Evolutionary conservation across 768 basidiomycete genomes (phyloP), one percentile per base, ranked within the genome.

Genomic region (Chalciporus sphaerocephalus): DNA sequence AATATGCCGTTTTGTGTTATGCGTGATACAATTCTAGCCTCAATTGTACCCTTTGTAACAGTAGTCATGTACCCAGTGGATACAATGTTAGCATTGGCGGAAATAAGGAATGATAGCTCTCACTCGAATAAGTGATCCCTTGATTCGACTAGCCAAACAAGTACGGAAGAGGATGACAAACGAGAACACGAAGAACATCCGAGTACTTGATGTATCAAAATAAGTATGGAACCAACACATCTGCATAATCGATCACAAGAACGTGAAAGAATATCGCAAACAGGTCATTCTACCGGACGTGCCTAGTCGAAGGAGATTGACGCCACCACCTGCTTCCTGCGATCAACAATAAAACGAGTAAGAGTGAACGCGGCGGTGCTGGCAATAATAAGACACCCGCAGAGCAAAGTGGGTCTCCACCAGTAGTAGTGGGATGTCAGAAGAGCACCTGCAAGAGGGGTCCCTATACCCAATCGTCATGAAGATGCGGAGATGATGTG

Each of bases 381-480:
- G 20, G 50, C 46, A 39, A 61, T 9, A 35, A 39, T 47, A 20
- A 61, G 40, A 40, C 45, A 48, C 58, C 78, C 80, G 30, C 74
- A 67, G 51, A 80, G 78, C 16, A 79, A 47, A 7, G 73, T 72
- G 4, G 80, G 76, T 37, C 69, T 66, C 76, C 77, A 81, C 81
- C 81, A 83, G 2, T 61, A 47, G 46, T 74, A 80, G 6, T 66
- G 55, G n/a, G 67, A 48, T 2, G 76, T 71, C 2, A 83, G 64
- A n/a, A 83, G 63, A 6, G 74, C 74, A 1, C 81, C 81, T 35
- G 73, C 72, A 17, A 81, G 71, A 8, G 81, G 81, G 0, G 77
- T 73, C 12, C 80, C 80, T 73, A 40, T 16, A 17, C 18, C 44
- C 34, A 18, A 57, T 55, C 16, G 60, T 55, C 20, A 65, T 45